Conservation (phyloP, 2,329 filamentous ascomycete species). For the Chrysosporium keratinophilum region DNA sequence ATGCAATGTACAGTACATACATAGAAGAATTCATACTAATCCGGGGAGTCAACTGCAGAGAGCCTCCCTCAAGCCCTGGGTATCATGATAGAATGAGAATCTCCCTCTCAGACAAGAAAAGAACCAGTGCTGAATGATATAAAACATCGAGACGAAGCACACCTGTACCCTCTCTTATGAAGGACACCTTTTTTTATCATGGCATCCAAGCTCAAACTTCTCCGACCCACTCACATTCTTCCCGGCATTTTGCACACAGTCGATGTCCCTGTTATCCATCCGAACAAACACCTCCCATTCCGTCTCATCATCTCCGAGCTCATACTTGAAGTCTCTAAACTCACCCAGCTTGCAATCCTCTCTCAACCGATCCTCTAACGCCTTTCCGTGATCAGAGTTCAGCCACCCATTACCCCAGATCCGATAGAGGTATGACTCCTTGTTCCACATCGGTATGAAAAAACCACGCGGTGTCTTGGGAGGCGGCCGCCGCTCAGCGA, state of each 20-base stretch:
- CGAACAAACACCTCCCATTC: neutral
- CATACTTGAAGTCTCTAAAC: constrained; percentile 3
- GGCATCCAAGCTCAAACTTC: neutral
- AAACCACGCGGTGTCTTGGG: neutral
- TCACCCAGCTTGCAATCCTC: neutral
- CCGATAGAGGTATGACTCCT: neutral
- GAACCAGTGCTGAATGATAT: no score
- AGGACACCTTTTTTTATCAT: neutral
- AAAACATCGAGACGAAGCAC: no score
- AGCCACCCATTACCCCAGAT: constrained; percentile 3
- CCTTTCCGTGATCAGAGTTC: neutral
- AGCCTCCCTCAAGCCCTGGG: no score
- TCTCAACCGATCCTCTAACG: neutral
- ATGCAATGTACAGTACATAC: no score
- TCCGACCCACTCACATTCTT: neutral
- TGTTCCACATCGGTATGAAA: neutral
- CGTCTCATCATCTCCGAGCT: neutral
- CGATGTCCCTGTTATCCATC: neutral
- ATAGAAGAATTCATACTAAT: no score
- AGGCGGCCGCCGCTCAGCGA: neutral
- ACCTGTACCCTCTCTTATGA: no score
- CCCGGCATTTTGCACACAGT: neutral
- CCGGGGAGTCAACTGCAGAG: no score
- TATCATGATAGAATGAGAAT: no score
- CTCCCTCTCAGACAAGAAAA: no score